Evolutionary conservation across 768 basidiomycete species (phyloP).

Genomic region (Amanita brunnescens): DNA sequence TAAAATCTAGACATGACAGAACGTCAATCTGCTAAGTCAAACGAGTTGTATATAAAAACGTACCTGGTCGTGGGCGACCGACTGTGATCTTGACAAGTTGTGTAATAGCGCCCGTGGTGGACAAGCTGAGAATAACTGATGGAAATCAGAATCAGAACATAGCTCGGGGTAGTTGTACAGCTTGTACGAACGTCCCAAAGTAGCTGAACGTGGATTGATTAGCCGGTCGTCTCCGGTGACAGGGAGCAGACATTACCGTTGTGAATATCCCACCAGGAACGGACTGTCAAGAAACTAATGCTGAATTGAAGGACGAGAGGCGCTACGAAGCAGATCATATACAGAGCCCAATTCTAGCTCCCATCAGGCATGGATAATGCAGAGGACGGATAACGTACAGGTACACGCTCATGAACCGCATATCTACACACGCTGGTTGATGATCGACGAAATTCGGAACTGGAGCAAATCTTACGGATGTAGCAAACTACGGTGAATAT

Average conservation of each 20-base stretch:
- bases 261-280: slow-evolving; percentile 89
- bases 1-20: slow-evolving; percentile 30
- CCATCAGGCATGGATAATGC: slow-evolving; percentile 3
- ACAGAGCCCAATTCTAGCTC: slow-evolving; percentile 37
- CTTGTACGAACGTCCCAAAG: slow-evolving; percentile 30
- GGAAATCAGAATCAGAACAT: slow-evolving; percentile 4
- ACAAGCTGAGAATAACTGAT: slow-evolving; percentile 60
- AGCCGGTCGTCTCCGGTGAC: slow-evolving; percentile 7
- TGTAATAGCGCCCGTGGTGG: slow-evolving; percentile 66
- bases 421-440: slow-evolving; percentile 30
- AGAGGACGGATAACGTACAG: slow-evolving; percentile 34
- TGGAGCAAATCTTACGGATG: slow-evolving; percentile 27
- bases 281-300: slow-evolving; percentile 62
- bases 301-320: slow-evolving; percentile 63
- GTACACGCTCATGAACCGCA: slow-evolving; percentile 70
- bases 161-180: background rate
- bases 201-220: slow-evolving; percentile 20
- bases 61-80: slow-evolving; percentile 84
- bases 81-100: slow-evolving; percentile 82
- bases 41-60: slow-evolving; percentile 2
- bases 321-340: slow-evolving; percentile 46
- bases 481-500: slow-evolving; percentile 22
- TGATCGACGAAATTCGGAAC: background rate
- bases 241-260: slow-evolving; percentile 34
- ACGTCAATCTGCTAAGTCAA: background rate